phyloP scores from a whole-genome alignment of 139 green algal genomes.

The Chlorella sp. region DNA sequence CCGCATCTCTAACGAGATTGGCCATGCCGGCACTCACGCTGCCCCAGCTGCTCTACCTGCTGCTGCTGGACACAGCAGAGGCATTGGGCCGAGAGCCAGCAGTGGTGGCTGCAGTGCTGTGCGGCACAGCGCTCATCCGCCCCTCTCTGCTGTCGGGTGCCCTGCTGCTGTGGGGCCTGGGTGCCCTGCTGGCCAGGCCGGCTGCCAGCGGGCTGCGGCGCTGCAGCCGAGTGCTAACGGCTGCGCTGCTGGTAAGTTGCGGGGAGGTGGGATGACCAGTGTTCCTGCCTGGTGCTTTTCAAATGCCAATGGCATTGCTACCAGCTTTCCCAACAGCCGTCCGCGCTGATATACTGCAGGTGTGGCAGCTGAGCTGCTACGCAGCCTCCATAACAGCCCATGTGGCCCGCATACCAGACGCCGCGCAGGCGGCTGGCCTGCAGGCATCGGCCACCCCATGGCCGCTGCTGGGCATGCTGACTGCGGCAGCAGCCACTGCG shows the following conservation, averaged over 20 bases:
- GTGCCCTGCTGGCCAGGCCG: conserved; percentile 13
- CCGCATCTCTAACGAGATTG: background rate
- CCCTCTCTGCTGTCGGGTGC: conserved; percentile 34
- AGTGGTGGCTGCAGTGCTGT: conserved; percentile 21
- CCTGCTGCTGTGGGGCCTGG: conserved; percentile 39
- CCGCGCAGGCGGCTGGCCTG: conserved; percentile 4
- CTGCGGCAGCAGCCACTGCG: background rate
- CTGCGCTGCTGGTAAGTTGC: background rate
- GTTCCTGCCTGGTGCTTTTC: too few species aligned
- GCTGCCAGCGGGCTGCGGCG: background rate
- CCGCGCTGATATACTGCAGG: too few species aligned
- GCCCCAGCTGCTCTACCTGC: background rate
- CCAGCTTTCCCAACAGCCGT: too few species aligned
- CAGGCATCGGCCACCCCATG: conserved; percentile 1
- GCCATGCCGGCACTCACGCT: too few species aligned
- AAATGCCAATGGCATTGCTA: too few species aligned
- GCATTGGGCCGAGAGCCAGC: background rate
- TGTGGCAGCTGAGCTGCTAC: conserved; percentile 43
- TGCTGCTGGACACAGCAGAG: conserved; percentile 34
- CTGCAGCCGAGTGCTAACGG: background rate
- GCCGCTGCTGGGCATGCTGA: conserved; percentile 30
- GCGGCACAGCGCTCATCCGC: background rate
- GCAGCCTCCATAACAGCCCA: background rate
- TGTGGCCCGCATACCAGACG: background rate
- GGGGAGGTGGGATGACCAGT: too few species aligned